Conservation (phyloP, 306 rosid species). For the Ormosia emarginata region DNA sequence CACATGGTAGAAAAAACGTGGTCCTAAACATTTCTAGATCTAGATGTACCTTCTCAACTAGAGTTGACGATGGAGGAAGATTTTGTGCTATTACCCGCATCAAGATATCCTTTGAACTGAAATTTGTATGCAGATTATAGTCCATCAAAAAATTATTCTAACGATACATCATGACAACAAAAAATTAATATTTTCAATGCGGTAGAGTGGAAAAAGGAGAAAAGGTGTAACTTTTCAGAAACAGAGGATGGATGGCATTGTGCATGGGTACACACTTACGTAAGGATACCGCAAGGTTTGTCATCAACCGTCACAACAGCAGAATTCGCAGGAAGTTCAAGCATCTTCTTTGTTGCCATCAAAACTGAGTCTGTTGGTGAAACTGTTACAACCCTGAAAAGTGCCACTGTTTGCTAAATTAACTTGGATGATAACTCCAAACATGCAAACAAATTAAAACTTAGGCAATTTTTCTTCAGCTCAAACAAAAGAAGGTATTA, state of each 20-base stretch:
- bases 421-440: constrained; percentile 7
- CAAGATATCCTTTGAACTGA: constrained; percentile 91
- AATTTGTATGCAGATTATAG: constrained; percentile 9
- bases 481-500: constrained; percentile 54
- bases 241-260: background rate
- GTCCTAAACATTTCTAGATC: background rate
- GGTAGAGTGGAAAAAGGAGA: background rate
- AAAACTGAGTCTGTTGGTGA: constrained; percentile 73
- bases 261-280: constrained; percentile 49
- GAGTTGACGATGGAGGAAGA: constrained; percentile 72
- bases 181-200: background rate
- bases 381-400: constrained; percentile 72
- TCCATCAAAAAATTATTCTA: background rate
- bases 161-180: background rate
- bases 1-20: background rate
- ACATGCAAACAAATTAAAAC: background rate
- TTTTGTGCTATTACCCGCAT: constrained; percentile 86
- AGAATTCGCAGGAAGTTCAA: constrained; percentile 59
- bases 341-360: constrained; percentile 74
- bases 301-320: constrained; percentile 73
- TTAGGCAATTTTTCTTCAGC: background rate
- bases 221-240: background rate
- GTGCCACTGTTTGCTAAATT: constrained; percentile 20
- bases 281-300: constrained; percentile 86
- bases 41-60: constrained; percentile 71